These are phyloP conservation scores for Zhuliangozyma parablackwelliae DNA, from an alignment of 1,139 yeast species.

Conservation along the genomic window DNA sequence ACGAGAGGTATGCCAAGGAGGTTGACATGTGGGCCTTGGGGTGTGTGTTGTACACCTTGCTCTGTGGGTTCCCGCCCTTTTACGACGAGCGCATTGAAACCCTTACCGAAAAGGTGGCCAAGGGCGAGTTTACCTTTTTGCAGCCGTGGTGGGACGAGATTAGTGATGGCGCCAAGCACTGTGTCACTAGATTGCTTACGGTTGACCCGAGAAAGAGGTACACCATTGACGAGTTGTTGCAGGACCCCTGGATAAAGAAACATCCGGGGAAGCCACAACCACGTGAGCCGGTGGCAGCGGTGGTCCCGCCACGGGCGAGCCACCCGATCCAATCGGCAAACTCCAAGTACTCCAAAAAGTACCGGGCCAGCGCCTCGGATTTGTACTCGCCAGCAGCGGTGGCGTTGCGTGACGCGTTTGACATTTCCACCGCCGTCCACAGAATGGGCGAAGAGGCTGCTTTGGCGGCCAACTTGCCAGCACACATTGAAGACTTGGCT, in stretches of 20 bases:
- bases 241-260: constrained; percentile 77
- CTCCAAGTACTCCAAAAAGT: constrained; percentile 21
- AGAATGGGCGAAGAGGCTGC: constrained; percentile 86
- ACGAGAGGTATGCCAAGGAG: constrained; percentile 54
- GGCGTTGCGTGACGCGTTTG: constrained; percentile 92
- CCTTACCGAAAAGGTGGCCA: constrained; percentile 55
- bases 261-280: constrained; percentile 4
- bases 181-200: constrained; percentile 71
- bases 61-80: constrained; percentile 63
- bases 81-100: constrained; percentile 55
- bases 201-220: constrained; percentile 79
- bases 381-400: constrained; percentile 84
- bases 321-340: constrained; percentile 24
- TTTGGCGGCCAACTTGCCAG: constrained; percentile 30
- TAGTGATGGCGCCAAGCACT: constrained; percentile 49
- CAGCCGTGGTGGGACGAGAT: constrained; percentile 67
- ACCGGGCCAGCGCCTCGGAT: constrained; percentile 13
- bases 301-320: background rate
- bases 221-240: constrained; percentile 69
- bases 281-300: background rate
- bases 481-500: constrained; percentile 26
- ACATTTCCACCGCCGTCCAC: constrained; percentile 89
- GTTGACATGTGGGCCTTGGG: constrained; percentile 67
- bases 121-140: constrained; percentile 53
- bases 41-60: constrained; percentile 54